A percentile compares a stretch with the other conserved stretches of the same genome.
phyloP scores from a whole-genome alignment of 352 stramenopile genomes.

The Discostella stelligera region DNA sequence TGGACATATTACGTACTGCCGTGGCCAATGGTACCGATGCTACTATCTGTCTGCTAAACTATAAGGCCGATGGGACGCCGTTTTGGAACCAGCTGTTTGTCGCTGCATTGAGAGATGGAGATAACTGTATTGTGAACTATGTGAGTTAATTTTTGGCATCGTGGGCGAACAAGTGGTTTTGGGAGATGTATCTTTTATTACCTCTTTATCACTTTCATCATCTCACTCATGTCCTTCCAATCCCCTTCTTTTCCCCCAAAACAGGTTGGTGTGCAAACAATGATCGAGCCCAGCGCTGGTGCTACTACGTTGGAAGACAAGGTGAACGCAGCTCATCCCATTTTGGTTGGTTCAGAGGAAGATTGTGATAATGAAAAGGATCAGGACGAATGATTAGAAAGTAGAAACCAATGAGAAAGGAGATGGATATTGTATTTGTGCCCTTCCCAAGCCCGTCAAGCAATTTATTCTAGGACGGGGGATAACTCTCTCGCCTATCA shows the following conservation, averaged over 20 bases:
- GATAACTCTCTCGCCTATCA: no score
- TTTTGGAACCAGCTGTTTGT: constrained; percentile 92
- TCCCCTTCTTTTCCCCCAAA: neutral
- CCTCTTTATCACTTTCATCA: neutral
- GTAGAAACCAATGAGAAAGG: neutral
- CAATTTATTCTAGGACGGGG: no score
- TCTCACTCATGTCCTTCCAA: neutral
- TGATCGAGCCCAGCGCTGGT: constrained; percentile 73
- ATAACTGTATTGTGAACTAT: constrained; percentile 87
- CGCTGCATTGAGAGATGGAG: constrained; percentile 83
- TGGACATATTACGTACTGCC: constrained; percentile 85
- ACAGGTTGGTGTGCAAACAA: constrained; percentile 80
- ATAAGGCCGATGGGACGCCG: constrained; percentile 85
- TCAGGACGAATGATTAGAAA: constrained; percentile 23
- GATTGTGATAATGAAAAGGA: constrained; percentile 49
- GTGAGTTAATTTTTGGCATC: constrained; percentile 71
- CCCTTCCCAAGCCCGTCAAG: neutral
- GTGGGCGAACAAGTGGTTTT: neutral
- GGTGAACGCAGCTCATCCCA: constrained; percentile 74
- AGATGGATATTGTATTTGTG: neutral
- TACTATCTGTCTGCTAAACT: constrained; percentile 88
- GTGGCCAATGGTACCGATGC: constrained; percentile 83
- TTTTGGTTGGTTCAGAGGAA: constrained; percentile 60
- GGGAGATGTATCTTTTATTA: neutral
- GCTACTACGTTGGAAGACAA: constrained; percentile 75